phyloP scores from a whole-genome alignment of 495 filamentous ascomycete genomes.

The Hypoxylon lienhwacheense region DNA sequence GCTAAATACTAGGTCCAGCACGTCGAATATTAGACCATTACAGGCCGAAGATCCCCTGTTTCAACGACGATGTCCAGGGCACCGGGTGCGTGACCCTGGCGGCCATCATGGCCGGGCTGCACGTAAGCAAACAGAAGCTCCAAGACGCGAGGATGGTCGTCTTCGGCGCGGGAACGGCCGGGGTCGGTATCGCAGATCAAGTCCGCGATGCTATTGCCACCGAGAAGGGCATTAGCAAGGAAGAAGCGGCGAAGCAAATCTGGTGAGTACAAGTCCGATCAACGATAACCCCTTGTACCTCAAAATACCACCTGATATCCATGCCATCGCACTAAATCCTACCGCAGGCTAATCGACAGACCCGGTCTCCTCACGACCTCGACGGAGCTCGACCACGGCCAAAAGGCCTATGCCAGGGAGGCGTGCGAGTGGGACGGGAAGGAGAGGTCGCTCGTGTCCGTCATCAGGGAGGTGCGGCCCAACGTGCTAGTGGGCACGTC shows the following conservation, averaged over 20 bases:
- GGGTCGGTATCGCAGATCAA: slow-evolving; percentile 86
- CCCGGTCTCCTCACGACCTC: slow-evolving; percentile 69
- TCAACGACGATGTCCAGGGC: slow-evolving; percentile 92
- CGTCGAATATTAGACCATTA: slow-evolving; percentile 75
- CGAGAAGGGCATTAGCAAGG: slow-evolving; percentile 65
- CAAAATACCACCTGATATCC: neutral
- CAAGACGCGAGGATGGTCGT: slow-evolving; percentile 69
- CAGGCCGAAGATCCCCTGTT: slow-evolving; percentile 70
- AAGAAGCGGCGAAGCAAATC: slow-evolving; percentile 78
- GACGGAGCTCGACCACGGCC: slow-evolving; percentile 62
- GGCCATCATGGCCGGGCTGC: slow-evolving; percentile 71
- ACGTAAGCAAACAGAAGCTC: slow-evolving; percentile 67
- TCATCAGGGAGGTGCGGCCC: slow-evolving; percentile 73
- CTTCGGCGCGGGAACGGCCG: slow-evolving; percentile 84
- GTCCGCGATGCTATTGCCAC: slow-evolving; percentile 75
- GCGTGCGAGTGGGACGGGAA: slow-evolving; percentile 65
- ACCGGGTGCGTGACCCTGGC: slow-evolving; percentile 87
- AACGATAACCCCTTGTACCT: neutral
- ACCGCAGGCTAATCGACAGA: slow-evolving; percentile 76
- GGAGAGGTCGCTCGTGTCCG: slow-evolving; percentile 60
- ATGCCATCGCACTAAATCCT: neutral
- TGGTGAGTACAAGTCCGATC: slow-evolving; percentile 57
- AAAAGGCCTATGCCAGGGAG: slow-evolving; percentile 66
- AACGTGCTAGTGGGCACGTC: slow-evolving; percentile 85
- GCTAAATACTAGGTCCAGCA: slow-evolving; percentile 29